Conservation (phyloP, 148 eudicot species). For the Fagopyrum esculentum region DNA sequence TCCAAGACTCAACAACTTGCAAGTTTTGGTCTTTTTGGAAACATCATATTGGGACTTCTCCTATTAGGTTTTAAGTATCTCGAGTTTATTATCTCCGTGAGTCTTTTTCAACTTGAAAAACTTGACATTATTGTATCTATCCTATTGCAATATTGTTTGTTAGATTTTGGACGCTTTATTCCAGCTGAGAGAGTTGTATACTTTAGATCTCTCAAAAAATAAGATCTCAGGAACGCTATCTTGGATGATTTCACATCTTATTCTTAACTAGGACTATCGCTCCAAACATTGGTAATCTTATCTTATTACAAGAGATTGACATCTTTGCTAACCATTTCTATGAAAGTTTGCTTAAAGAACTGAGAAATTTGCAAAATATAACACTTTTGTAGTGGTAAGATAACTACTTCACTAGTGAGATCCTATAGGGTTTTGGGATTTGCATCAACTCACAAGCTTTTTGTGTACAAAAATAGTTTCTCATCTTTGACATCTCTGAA, state of each 20-base stretch:
- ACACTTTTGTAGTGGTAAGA: conserved; percentile 55
- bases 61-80: conserved; percentile 52
- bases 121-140: conserved; percentile 48
- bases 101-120: conserved; percentile 59
- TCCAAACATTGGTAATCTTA: conserved; percentile 44
- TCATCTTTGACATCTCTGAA: conserved; percentile 80
- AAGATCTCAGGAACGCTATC: conserved; percentile 62
- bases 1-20: conserved; percentile 43
- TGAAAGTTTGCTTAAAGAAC: conserved; percentile 55
- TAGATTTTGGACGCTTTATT: conserved; percentile 70
- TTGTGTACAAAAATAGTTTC: conserved; percentile 63
- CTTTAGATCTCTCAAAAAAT: conserved; percentile 61
- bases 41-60: conserved; percentile 69
- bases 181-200: conserved; percentile 39
- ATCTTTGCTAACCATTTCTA: conserved; percentile 61
- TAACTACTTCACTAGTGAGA: conserved; percentile 64
- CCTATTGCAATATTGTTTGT: conserved; percentile 42
- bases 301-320: conserved; percentile 67
- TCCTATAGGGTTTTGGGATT: conserved; percentile 74
- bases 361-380: conserved; percentile 59
- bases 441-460: conserved; percentile 45
- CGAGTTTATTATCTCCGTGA: conserved; percentile 51
- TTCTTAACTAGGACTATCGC: conserved; percentile 67
- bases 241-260: conserved; percentile 37
- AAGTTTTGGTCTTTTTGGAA: conserved; percentile 54